Evolutionary conservation across 2,329 filamentous ascomycete species (phyloP), one percentile per base, ranked within the genome.

Genomic region (Exserohilum turcica): DNA sequence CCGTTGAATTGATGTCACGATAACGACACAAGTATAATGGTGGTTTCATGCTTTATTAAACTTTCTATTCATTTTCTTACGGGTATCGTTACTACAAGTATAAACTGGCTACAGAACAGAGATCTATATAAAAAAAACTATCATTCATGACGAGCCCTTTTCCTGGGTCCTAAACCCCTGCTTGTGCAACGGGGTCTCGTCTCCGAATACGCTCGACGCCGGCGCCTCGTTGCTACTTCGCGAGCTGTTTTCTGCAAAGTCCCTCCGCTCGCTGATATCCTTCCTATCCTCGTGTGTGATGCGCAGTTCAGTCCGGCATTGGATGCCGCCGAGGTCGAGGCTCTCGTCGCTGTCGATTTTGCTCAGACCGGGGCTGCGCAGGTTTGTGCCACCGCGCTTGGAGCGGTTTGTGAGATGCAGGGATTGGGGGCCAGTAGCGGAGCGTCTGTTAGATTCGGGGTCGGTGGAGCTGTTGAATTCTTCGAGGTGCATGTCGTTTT

Each of bases 401-500:
- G 49, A 43, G 10, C 57, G 49, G 8, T 31, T 58, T 7, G 59
- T 58, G 24, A 67, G 40, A 15, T 64, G 59, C 7, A 68, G 52
- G 1, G 61, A 61, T 10, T 65, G 51, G 36, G 53, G 49, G 16
- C 43, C 32, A 38, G 44, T 38, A 7, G 49, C 56, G 2, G 61
- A 63, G 16, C 52, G 59, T 4, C 56, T 52, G n/a, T 63, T 58
- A 2, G 64, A 65, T 2, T 38, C 39, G 0, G 58, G 59, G 3
- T 60, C 56, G 2, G 58, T 61, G 19, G 61, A 62, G 38, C 57
- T 66, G 19, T 51, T 18, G 43, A 65, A 60, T 2, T 56, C 48
- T 15, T 63, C 55, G 12, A 60, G 43, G 32, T 60, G 44, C 58
- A 66, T 66, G 43, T 71, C 70, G 43, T 68, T 71, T 37, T 70